These are phyloP conservation scores for Excoecaria cochinchinensis DNA, from an alignment of 345 rosid species.

Conservation along the genomic window DNA sequence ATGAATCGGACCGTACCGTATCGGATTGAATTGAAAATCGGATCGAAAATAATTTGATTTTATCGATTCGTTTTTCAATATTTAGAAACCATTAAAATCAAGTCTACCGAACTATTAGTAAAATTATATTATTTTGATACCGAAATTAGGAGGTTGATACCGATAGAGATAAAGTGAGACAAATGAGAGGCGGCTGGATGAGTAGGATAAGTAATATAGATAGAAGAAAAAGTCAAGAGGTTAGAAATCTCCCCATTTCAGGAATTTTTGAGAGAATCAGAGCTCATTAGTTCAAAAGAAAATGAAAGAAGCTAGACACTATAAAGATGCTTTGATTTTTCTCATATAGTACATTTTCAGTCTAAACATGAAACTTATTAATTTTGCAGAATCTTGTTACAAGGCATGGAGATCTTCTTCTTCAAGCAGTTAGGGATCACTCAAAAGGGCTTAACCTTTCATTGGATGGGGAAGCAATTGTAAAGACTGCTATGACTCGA, in stretches of 20 bases:
- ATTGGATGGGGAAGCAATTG: slow-evolving; percentile 36
- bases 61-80: too few relatives aligned
- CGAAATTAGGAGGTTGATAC: too few relatives aligned
- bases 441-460: slow-evolving; percentile 39
- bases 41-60: too few relatives aligned
- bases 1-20: too few relatives aligned
- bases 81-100: too few relatives aligned
- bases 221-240: too few relatives aligned
- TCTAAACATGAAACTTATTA: slow-evolving; percentile 10
- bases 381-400: slow-evolving; percentile 44
- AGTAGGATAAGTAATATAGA: too few relatives aligned
- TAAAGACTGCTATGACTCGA: slow-evolving; percentile 7
- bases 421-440: slow-evolving; percentile 30
- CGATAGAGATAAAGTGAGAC: too few relatives aligned
- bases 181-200: too few relatives aligned
- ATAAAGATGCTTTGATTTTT: neutral
- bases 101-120: too few relatives aligned
- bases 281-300: neutral
- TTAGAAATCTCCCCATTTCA: neutral
- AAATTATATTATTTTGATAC: too few relatives aligned
- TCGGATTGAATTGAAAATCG: too few relatives aligned
- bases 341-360: neutral
- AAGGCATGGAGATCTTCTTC: slow-evolving; percentile 40
- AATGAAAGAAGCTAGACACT: neutral
- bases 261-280: neutral